Base-by-base conservation (phyloP, 345 rosid species). In the Eutrema heterophyllum region DNA sequence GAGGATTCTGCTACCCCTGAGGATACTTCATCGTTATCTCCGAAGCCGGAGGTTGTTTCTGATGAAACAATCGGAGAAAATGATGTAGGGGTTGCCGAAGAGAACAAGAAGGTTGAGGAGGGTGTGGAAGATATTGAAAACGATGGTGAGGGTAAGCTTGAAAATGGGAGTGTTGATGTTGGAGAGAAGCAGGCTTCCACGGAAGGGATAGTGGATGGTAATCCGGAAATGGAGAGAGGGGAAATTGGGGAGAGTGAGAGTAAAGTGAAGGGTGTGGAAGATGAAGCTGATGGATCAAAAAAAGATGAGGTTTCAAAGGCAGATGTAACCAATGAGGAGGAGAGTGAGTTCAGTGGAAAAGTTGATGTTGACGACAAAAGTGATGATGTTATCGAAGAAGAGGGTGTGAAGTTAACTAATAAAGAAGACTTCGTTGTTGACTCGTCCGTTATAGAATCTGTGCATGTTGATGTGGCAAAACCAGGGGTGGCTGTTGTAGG, bases 401-500 rank as follows among this genome's bases (percentile, higher is more conserved):
- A 56, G n/a, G 75, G 54, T 46, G 80, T 56, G 55, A 58, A 64
- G 67, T 68, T 74, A 40, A 80, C 70, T 10, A 58, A 79, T 52
- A 71, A 64, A 56, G 86, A 76, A 64, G 84, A 86, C 18, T 36
- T 26, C 35, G 18, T 58, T 18, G 72, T 58, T 55, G 68, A 77
- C 53, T 71, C 72, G 2, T 48, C 71, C 6, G 66, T 70, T 64
- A 60, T 81, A 62, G 86, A 83, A 50, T 63, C 78, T 21, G 75
- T 83, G 13, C 71, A 68, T 60, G 79, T 72, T 67, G 79, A 78
- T 81, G 58, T 70, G 49, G 46, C 62, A 21, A 77, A 41, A 66
- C 61, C 78, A 1, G 79, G 77, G 48, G 84, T 71, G 41, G 86
- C 71, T 69, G 81, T 73, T 14, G 80, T 80, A 67, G 88, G 83